Evolutionary conservation across 2,329 filamentous ascomycete species (phyloP).

Genomic region (Mycosphaerella sp.): DNA sequence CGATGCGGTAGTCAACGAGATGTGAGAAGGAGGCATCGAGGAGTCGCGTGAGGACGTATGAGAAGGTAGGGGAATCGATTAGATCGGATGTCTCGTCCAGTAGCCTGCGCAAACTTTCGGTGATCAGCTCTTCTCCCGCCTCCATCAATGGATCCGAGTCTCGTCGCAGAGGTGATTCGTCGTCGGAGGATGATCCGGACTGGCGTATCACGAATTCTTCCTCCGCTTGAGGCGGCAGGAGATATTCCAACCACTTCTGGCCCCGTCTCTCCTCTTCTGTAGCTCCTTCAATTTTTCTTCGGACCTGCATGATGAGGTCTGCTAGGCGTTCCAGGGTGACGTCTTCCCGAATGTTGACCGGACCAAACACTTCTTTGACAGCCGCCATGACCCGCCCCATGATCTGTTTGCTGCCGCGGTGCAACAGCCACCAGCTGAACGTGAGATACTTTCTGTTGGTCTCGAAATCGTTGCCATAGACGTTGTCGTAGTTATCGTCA

Average conservation of each 20-base stretch:
- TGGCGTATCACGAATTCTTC: conserved; percentile 80
- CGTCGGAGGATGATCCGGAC: conserved; percentile 61
- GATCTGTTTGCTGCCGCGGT: conserved; percentile 79
- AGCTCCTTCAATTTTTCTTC: conserved; percentile 74
- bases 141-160: conserved; percentile 18
- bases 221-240: conserved; percentile 71
- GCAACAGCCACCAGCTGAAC: conserved; percentile 96
- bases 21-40: conserved; percentile 83
- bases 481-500: conserved; percentile 74
- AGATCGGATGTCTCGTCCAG: conserved; percentile 95
- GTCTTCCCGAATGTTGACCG: conserved; percentile 80
- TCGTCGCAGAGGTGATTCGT: conserved; percentile 24
- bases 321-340: conserved; percentile 74
- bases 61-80: conserved; percentile 87
- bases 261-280: conserved; percentile 57
- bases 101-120: conserved; percentile 67
- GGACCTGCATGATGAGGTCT: conserved; percentile 72
- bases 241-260: conserved; percentile 71
- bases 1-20: conserved; percentile 75
- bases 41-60: conserved; percentile 74
- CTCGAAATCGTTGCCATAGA: conserved; percentile 89
- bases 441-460: conserved; percentile 92
- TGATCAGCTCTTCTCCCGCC: conserved; percentile 34
- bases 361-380: conserved; percentile 84
- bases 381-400: conserved; percentile 76